Conservation (phyloP, 176 grass and related monocot species). For the Elymus sibiricus region DNA sequence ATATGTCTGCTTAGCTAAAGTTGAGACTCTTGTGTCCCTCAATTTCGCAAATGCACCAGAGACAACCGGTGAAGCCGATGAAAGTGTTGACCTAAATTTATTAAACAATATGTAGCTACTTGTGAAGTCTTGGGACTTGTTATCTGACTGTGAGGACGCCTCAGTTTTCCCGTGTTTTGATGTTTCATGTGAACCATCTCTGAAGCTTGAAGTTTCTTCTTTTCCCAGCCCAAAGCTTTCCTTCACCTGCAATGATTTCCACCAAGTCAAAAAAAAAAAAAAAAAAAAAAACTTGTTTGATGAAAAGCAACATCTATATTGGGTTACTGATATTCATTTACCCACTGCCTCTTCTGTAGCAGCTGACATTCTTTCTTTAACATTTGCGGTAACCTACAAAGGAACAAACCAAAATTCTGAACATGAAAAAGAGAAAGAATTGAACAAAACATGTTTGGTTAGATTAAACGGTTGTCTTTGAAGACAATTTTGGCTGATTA, state of each 20-base stretch:
- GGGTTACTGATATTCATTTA: not conserved
- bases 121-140: conserved; percentile 15
- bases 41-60: conserved; percentile 55
- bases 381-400: conserved; percentile 52
- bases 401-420: not conserved
- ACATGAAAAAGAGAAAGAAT: not conserved
- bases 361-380: conserved; percentile 55
- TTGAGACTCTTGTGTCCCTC: conserved; percentile 56
- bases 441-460: not conserved
- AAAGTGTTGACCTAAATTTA: conserved; percentile 48
- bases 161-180: conserved; percentile 29
- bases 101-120: conserved; percentile 42
- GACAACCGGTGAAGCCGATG: conserved; percentile 52
- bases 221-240: conserved; percentile 60
- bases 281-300: not conserved
- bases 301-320: not conserved
- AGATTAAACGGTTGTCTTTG: not conserved
- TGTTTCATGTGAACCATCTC: conserved; percentile 29
- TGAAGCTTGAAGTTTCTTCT: conserved; percentile 45
- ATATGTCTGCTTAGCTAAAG: conserved; percentile 59
- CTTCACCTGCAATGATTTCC: conserved; percentile 42
- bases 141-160: conserved; percentile 33
- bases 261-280: too few relatives aligned
- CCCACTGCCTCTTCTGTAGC: conserved; percentile 61
- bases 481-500: conserved; percentile 16